A percentile compares a stretch with the other conserved stretches of the same genome.
Conservation (phyloP, 2,329 filamentous ascomycete genomes). For the Lomentospora prolificans region DNA sequence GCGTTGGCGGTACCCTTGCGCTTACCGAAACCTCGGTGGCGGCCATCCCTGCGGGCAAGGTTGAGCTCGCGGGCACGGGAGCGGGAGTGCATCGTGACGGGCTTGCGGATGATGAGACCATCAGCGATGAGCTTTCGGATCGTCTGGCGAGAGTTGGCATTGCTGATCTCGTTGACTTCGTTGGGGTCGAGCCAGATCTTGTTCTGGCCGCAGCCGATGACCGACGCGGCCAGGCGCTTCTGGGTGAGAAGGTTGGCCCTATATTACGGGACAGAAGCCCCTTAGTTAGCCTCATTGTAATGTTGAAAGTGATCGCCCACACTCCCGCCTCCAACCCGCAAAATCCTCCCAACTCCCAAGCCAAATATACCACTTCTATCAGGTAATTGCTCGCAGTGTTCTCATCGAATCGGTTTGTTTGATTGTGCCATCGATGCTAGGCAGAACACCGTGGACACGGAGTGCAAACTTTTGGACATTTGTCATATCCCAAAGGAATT, state of each 20-base stretch:
- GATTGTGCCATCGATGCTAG: neutral
- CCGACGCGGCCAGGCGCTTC: constrained; percentile 98
- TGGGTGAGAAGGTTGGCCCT: constrained; percentile 99
- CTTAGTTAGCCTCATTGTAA: constrained; percentile 5
- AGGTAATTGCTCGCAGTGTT: neutral
- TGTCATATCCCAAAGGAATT: neutral
- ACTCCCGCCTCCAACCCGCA: neutral
- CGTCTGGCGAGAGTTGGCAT: constrained; percentile 99
- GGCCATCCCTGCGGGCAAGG: constrained; percentile 85
- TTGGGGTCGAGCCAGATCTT: constrained; percentile 99
- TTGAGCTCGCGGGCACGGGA: constrained; percentile 91
- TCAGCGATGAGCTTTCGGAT: constrained; percentile 99
- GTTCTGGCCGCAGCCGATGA: constrained; percentile 98
- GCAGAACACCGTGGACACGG: neutral
- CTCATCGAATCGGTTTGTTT: neutral
- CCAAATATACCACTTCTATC: neutral
- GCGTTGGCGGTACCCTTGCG: constrained; percentile 99
- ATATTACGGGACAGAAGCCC: constrained; percentile 14
- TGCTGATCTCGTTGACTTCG: constrained; percentile 98
- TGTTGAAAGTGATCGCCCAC: neutral
- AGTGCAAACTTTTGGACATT: neutral
- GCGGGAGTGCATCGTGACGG: constrained; percentile 99
- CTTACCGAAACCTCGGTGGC: constrained; percentile 99
- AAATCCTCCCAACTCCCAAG: too few relatives aligned
- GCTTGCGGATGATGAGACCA: constrained; percentile 99